These are phyloP conservation scores for Aspergillus spinulosporus DNA, from an alignment of 2,329 filamentous ascomycete genomes.

Conservation along the genomic window DNA sequence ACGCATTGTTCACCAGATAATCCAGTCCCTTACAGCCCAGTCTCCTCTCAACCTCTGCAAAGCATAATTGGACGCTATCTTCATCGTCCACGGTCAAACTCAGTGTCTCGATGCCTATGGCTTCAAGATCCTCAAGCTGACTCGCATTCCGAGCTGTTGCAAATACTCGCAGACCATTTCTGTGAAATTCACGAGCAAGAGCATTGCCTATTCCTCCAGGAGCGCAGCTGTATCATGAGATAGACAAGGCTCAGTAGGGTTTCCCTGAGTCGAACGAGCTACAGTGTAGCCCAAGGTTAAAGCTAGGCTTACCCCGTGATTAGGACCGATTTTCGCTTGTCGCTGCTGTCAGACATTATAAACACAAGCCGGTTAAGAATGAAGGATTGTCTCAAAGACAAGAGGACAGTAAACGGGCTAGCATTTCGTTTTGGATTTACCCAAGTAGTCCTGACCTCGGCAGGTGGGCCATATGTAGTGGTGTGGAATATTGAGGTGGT, in stretches of 20 bases:
- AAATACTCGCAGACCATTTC: slow-evolving; percentile 55
- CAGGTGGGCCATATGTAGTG: too few relatives aligned
- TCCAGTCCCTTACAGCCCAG: slow-evolving; percentile 54
- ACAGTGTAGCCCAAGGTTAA: slow-evolving; percentile 9
- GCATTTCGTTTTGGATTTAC: too few relatives aligned
- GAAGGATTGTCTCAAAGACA: neutral
- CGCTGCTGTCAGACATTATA: slow-evolving; percentile 28
- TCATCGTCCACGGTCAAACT: slow-evolving; percentile 55
- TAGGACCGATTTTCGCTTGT: slow-evolving; percentile 41
- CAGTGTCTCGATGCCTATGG: slow-evolving; percentile 56
- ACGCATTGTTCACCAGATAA: slow-evolving; percentile 61
- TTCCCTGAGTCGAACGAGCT: neutral
- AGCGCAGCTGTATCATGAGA: slow-evolving; percentile 27
- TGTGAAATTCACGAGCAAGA: slow-evolving; percentile 59
- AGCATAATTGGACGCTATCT: slow-evolving; percentile 51
- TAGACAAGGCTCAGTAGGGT: neutral
- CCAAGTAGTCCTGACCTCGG: too few relatives aligned
- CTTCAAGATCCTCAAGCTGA: slow-evolving; percentile 51
- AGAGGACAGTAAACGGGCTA: too few relatives aligned
- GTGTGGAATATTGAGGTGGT: too few relatives aligned
- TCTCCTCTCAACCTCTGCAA: slow-evolving; percentile 47
- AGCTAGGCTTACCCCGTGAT: slow-evolving; percentile 42
- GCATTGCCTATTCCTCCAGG: slow-evolving; percentile 61
- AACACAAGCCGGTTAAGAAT: neutral
- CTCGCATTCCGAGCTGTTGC: slow-evolving; percentile 57